Conservation (phyloP, 305 asterid genomes). For the Solanum aculeatissimum region DNA sequence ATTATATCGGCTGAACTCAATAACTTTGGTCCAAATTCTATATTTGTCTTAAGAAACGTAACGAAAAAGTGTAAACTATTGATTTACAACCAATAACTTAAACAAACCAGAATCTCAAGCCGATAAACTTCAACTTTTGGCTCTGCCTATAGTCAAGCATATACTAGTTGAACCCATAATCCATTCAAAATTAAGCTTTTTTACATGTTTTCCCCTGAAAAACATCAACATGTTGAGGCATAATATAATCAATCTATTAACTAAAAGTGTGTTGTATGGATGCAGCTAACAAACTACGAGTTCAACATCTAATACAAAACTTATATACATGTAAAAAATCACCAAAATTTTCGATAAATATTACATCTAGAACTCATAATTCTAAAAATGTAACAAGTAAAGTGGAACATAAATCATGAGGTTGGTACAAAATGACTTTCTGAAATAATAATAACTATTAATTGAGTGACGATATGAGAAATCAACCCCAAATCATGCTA, state of each 20-base stretch:
- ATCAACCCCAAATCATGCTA: background rate
- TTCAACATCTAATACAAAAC: background rate
- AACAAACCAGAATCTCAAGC: too few relatives aligned
- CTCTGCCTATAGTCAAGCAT: too few relatives aligned
- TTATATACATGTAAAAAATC: background rate
- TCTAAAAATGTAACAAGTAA: background rate
- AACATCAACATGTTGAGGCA: background rate
- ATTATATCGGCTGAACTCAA: background rate
- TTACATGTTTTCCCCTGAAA: background rate
- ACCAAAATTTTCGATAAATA: background rate
- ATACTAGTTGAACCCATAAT: background rate
- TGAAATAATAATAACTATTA: too few relatives aligned
- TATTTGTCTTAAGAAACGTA: too few relatives aligned
- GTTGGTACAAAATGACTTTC: too few relatives aligned
- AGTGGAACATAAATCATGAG: background rate
- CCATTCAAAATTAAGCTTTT: background rate
- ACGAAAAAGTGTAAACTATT: too few relatives aligned
- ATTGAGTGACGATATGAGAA: too few relatives aligned
- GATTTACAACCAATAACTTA: too few relatives aligned
- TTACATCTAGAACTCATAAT: background rate
- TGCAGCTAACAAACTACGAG: background rate
- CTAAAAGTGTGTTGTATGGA: background rate
- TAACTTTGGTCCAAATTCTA: too few relatives aligned
- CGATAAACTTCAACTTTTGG: too few relatives aligned
- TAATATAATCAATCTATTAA: background rate